A percentile compares a stretch with the other conserved stretches of the same genome.
Conservation (phyloP, 805 yeast genomes). For the Myxozyma melibiosi region DNA sequence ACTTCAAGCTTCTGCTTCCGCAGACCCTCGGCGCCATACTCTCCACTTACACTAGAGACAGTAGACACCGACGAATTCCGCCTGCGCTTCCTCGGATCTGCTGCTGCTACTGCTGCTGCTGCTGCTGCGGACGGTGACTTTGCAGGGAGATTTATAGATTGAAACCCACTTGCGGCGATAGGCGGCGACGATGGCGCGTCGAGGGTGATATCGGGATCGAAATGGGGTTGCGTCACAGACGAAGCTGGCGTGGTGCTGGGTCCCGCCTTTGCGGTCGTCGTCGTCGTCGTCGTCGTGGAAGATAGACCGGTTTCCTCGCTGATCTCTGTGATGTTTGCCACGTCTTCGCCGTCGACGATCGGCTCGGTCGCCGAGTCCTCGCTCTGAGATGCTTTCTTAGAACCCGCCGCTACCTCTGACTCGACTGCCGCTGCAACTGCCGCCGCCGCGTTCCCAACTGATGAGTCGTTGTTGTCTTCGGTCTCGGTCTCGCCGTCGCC, state of each 20-base stretch:
- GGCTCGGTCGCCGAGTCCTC: constrained; percentile 3
- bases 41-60: constrained; percentile 33
- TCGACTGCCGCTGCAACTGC: too few relatives aligned
- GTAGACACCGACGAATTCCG: constrained; percentile 44
- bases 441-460: too few relatives aligned
- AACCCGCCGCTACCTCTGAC: too few relatives aligned
- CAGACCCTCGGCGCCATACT: neutral
- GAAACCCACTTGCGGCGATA: constrained; percentile 11
- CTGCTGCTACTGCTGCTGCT: neutral
- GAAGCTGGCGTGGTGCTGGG: too few relatives aligned
- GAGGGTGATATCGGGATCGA: constrained; percentile 10
- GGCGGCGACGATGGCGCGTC: constrained; percentile 14
- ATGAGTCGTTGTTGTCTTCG: constrained; percentile 6
- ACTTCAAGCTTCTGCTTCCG: too few relatives aligned
- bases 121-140: neutral
- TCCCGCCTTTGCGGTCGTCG: too few relatives aligned
- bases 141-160: constrained; percentile 34
- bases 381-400: too few relatives aligned
- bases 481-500: constrained; percentile 2
- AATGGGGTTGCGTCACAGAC: neutral
- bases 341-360: neutral
- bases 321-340: constrained; percentile 2
- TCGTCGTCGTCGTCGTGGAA: too few relatives aligned
- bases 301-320: too few relatives aligned
- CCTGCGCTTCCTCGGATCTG: constrained; percentile 35